These are phyloP conservation scores for Russula brevipes DNA, from an alignment of 768 basidiomycete species.

Conservation along the genomic window DNA sequence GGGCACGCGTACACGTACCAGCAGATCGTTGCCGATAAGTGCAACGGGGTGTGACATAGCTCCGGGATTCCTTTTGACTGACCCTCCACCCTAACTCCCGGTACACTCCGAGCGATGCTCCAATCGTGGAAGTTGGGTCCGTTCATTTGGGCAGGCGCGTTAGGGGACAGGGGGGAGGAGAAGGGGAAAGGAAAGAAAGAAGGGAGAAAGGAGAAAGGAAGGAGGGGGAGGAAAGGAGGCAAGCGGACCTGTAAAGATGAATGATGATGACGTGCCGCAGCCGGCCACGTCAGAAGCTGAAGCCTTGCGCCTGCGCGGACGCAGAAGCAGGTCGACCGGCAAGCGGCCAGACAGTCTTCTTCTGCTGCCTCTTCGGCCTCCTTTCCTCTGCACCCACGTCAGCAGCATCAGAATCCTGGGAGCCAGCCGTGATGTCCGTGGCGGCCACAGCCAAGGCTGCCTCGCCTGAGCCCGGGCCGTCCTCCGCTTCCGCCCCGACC, in stretches of 20 bases:
- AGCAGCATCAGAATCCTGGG: background rate
- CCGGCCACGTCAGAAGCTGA: constrained; percentile 25
- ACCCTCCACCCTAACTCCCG: constrained; percentile 12
- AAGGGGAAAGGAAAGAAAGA: background rate
- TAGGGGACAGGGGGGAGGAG: background rate
- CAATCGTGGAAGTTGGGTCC: constrained; percentile 15
- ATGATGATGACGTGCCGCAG: constrained; percentile 12
- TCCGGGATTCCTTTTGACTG: background rate
- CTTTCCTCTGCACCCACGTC: constrained; percentile 8
- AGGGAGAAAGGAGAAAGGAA: background rate
- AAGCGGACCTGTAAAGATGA: background rate
- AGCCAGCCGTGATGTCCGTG: background rate
- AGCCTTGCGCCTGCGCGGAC: constrained; percentile 14
- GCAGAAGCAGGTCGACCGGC: constrained; percentile 10
- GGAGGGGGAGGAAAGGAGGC: background rate
- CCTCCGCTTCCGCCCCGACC: constrained; percentile 6
- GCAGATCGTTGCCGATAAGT: constrained; percentile 20
- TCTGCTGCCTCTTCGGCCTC: background rate
- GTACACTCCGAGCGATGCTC: constrained; percentile 6
- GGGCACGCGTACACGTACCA: constrained; percentile 17
- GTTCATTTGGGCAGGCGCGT: background rate
- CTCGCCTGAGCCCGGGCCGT: background rate
- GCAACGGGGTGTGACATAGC: constrained; percentile 14
- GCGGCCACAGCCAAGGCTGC: constrained; percentile 6
- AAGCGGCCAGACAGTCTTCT: constrained; percentile 17